Evolutionary conservation across 1,284 basidiomycete genomes (phyloP).

Genomic region (Schizophyllum amplum): DNA sequence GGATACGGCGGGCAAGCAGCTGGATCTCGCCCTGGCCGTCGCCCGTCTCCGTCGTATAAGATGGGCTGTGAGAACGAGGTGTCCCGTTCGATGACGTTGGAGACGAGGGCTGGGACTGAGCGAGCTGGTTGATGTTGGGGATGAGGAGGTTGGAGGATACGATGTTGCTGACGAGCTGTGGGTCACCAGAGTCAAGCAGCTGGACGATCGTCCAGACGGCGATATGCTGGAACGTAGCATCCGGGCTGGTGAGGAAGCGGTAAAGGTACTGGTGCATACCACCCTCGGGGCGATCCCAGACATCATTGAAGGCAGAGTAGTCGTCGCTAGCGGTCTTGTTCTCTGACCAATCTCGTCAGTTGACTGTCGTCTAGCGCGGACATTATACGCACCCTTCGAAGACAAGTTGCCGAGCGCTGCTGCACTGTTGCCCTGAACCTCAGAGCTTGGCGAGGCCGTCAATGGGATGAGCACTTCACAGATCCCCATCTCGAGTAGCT

Average conservation of each 20-base stretch:
- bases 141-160: slow-evolving; percentile 75
- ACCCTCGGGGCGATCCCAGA: slow-evolving; percentile 97
- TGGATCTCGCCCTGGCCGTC: slow-evolving; percentile 87
- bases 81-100: slow-evolving; percentile 64
- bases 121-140: slow-evolving; percentile 78
- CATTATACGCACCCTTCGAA: slow-evolving; percentile 69
- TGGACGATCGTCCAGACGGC: slow-evolving; percentile 99
- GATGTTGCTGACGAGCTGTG: slow-evolving; percentile 85
- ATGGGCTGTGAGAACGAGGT: slow-evolving; percentile 58
- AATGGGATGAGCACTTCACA: slow-evolving; percentile 96
- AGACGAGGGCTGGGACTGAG: slow-evolving; percentile 64
- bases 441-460: slow-evolving; percentile 92
- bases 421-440: slow-evolving; percentile 98
- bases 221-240: slow-evolving; percentile 99
- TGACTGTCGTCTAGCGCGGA: neutral
- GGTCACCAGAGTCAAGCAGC: slow-evolving; percentile 91
- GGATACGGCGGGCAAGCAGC: slow-evolving; percentile 72
- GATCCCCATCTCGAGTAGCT: slow-evolving; percentile 96
- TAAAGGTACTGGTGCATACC: slow-evolving; percentile 95
- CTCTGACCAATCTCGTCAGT: slow-evolving; percentile 38
- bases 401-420: slow-evolving; percentile 97
- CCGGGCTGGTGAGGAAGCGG: slow-evolving; percentile 88
- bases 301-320: slow-evolving; percentile 95
- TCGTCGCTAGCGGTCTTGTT: slow-evolving; percentile 73
- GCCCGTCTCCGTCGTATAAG: slow-evolving; percentile 72